Evolutionary conservation across 73 alveolate species (phyloP).

Genomic region (Paramecium primaurelia): DNA sequence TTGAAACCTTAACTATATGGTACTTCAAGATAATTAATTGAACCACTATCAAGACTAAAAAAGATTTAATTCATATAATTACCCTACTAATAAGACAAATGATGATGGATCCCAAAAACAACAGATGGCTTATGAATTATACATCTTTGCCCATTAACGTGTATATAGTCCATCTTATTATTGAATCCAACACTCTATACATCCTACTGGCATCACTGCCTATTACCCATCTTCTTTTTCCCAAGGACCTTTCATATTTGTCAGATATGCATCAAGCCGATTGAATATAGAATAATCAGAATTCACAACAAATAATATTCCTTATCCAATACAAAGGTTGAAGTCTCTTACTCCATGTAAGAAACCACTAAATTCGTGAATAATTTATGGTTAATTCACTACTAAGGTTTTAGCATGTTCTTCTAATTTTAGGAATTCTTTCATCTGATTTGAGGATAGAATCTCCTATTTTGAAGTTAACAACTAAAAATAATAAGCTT

Average conservation of each 20-base stretch:
- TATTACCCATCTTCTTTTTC: conserved; percentile 52
- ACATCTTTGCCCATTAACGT: conserved; percentile 52
- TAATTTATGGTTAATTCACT: conserved; percentile 36
- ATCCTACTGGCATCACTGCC: conserved; percentile 52
- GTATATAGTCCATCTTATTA: conserved; percentile 11
- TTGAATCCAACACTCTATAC: conserved; percentile 51
- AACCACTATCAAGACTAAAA: conserved; percentile 58
- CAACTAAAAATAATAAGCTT: not conserved
- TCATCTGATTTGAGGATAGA: conserved; percentile 20
- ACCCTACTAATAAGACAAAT: conserved; percentile 46
- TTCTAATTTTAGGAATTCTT: conserved; percentile 56
- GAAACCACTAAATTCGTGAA: conserved; percentile 50
- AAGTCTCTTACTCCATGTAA: conserved; percentile 58
- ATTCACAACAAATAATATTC: conserved; percentile 50
- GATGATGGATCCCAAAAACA: conserved; percentile 60
- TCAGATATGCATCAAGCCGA: conserved; percentile 54
- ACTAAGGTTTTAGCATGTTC: conserved; percentile 46
- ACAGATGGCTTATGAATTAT: conserved; percentile 52
- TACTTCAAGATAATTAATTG: conserved; percentile 43
- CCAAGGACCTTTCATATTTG: conserved; percentile 64
- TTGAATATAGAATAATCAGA: conserved; percentile 49
- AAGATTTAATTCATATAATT: not conserved
- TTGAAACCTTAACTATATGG: conserved; percentile 32
- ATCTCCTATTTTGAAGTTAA: conserved; percentile 33
- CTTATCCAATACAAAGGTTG: conserved; percentile 20